Conservation (phyloP, 208 protist species). For the Leishmania tarentolae region DNA sequence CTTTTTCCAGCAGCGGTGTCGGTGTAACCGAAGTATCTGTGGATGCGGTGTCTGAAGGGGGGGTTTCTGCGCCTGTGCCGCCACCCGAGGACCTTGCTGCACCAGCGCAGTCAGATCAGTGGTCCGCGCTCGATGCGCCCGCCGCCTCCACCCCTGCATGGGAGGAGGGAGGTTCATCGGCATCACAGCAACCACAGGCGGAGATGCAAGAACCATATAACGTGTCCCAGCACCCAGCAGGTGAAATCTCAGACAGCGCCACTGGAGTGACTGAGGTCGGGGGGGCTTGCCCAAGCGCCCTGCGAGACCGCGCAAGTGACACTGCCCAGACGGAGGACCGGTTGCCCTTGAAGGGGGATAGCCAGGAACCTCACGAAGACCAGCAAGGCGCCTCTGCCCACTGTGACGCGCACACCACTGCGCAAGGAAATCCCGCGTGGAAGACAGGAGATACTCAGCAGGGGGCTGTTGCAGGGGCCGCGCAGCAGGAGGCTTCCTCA, state of each 20-base stretch:
- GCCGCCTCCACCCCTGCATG: background rate
- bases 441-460: background rate
- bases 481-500: background rate
- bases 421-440: background rate
- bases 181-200: background rate
- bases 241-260: background rate
- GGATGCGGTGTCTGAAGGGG: background rate
- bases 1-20: background rate
- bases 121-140: background rate
- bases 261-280: background rate
- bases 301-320: background rate
- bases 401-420: background rate
- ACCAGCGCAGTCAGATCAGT: background rate
- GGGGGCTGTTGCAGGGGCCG: background rate
- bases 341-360: background rate
- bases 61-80: background rate
- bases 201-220: background rate
- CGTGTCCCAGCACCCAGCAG: background rate
- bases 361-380: background rate
- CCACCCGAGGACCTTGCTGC: background rate
- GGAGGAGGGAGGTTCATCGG: background rate
- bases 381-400: background rate
- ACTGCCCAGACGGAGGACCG: background rate
- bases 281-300: background rate
- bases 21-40: background rate